Conservation (phyloP, 176 grass and related monocot species). For the Cenchrus purpureus region DNA sequence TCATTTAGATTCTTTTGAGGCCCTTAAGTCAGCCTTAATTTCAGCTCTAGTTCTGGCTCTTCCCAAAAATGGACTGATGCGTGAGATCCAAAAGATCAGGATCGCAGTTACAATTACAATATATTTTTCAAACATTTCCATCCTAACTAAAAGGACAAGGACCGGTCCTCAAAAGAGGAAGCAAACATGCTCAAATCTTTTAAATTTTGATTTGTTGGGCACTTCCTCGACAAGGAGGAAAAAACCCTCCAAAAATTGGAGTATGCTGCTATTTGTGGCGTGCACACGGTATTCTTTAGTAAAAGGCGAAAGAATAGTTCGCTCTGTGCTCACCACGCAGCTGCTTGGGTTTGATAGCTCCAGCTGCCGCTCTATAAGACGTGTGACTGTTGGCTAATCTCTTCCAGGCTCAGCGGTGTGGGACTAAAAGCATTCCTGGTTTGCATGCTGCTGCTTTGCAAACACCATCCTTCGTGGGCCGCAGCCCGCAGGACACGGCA, state of each 20-base stretch:
- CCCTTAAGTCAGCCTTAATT: too few relatives aligned
- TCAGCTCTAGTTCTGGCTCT: too few relatives aligned
- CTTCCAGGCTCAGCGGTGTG: background rate
- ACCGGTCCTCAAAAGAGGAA: too few relatives aligned
- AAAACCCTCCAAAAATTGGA: constrained; percentile 40
- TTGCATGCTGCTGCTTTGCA: too few relatives aligned
- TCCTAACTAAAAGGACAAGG: too few relatives aligned
- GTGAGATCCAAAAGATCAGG: too few relatives aligned
- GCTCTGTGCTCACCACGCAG: constrained; percentile 66
- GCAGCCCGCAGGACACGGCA: too few relatives aligned
- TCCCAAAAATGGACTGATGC: too few relatives aligned
- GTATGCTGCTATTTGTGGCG: constrained; percentile 45
- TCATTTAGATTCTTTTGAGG: too few relatives aligned
- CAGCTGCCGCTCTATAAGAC: background rate
- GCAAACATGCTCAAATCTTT: too few relatives aligned
- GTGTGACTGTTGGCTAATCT: background rate
- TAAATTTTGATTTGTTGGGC: background rate
- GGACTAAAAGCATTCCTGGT: background rate
- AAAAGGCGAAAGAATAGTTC: constrained; percentile 92
- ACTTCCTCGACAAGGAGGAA: background rate
- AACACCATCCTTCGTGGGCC: background rate
- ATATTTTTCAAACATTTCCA: too few relatives aligned
- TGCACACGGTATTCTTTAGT: constrained; percentile 86
- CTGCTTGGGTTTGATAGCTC: background rate
- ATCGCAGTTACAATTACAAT: too few relatives aligned